These are phyloP conservation scores for Epichloe hybrida DNA, from an alignment of 2,329 filamentous ascomycete species.

Conservation along the genomic window DNA sequence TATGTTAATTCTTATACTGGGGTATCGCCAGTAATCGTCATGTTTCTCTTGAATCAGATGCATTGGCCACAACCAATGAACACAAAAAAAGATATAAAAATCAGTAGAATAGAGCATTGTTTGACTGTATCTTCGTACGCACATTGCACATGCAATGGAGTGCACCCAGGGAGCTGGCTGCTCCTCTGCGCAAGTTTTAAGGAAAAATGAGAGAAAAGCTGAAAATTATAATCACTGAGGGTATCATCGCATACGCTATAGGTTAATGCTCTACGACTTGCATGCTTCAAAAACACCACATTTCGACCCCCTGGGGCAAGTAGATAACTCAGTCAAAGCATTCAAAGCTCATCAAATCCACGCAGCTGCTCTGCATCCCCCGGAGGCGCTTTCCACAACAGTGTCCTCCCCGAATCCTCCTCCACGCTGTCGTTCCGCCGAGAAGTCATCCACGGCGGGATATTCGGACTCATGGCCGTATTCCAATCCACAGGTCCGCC, in stretches of 20 bases:
- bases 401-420: conserved; percentile 11
- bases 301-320: too few relatives aligned
- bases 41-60: too few relatives aligned
- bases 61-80: too few relatives aligned
- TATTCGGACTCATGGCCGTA: conserved; percentile 3
- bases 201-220: background rate
- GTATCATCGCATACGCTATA: background rate
- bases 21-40: too few relatives aligned
- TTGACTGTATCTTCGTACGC: too few relatives aligned
- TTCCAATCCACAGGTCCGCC: background rate
- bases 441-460: conserved; percentile 7
- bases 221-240: background rate
- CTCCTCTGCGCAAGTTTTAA: background rate
- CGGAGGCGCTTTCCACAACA: conserved; percentile 14
- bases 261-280: background rate
- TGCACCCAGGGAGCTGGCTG: too few relatives aligned
- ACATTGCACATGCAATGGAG: too few relatives aligned
- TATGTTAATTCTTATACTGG: too few relatives aligned
- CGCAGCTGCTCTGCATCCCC: conserved; percentile 25
- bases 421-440: conserved; percentile 6
- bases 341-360: conserved; percentile 34
- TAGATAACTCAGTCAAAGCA: background rate
- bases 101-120: too few relatives aligned
- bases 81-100: too few relatives aligned
- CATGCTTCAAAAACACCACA: background rate